These are phyloP conservation scores for Globisporangium spinosum DNA, from an alignment of 352 stramenopile genomes.

Conservation along the genomic window DNA sequence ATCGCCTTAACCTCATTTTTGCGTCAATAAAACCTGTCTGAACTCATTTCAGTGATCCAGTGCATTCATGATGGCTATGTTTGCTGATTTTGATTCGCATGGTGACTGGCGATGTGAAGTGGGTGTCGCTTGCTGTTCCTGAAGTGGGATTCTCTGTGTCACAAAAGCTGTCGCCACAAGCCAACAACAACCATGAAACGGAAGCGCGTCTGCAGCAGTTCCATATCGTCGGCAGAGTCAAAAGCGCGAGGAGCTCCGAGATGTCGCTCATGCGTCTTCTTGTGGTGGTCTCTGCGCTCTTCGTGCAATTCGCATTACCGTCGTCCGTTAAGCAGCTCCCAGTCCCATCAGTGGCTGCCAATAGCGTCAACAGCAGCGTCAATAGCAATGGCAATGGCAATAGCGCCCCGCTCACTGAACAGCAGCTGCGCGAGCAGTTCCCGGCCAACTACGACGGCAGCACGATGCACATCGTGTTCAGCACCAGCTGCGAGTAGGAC, in stretches of 20 bases:
- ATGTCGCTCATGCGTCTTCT: not conserved
- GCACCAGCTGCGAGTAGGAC: slow-evolving; percentile 24
- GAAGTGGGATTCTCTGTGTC: not conserved
- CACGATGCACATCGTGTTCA: slow-evolving; percentile 32
- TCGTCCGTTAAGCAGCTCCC: not conserved
- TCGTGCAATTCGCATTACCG: not conserved
- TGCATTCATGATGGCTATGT: not conserved
- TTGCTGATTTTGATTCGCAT: not conserved
- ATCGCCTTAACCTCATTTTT: not conserved
- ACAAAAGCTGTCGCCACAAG: not conserved
- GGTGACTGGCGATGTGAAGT: not conserved
- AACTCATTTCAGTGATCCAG: not conserved
- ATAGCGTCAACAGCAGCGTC: not conserved
- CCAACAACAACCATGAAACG: not conserved
- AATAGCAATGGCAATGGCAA: too few relatives aligned
- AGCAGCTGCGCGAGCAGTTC: slow-evolving; percentile 5
- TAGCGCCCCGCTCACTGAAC: not conserved
- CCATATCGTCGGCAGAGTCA: not conserved
- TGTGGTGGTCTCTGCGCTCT: not conserved
- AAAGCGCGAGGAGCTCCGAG: not conserved
- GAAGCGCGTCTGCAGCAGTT: not conserved
- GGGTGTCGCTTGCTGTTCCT: not conserved
- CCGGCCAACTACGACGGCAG: slow-evolving; percentile 18
- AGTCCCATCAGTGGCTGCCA: not conserved
- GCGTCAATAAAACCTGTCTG: not conserved